Percentiles rank a stretch among this genome's conserved stretches.
Evolutionary conservation across 306 rosid species (phyloP).

Genomic region (Castanea crenata): DNA sequence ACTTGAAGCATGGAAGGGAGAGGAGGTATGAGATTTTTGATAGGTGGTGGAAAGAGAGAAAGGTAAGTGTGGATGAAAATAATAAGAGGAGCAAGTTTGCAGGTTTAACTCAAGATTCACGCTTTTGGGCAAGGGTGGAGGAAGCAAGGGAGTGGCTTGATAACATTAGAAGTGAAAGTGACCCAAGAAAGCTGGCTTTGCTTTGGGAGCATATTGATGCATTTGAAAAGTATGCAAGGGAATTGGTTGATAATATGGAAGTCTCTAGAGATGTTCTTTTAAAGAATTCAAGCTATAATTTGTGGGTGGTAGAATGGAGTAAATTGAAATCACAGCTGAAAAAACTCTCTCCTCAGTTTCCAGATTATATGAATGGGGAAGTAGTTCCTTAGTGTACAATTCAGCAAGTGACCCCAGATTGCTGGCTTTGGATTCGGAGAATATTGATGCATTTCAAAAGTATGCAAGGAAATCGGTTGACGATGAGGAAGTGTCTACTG

Average conservation of each 20-base stretch:
- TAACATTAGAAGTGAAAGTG: constrained; percentile 50
- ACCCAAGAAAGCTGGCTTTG: constrained; percentile 25
- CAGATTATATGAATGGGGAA: constrained; percentile 31
- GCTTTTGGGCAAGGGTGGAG: constrained; percentile 84
- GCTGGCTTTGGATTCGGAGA: constrained; percentile 37
- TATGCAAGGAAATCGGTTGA: constrained; percentile 51
- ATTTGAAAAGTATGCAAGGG: constrained; percentile 54
- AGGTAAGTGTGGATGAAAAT: constrained; percentile 14
- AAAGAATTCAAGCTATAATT: constrained; percentile 70
- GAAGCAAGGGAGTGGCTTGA: constrained; percentile 81
- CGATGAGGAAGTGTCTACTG: constrained; percentile 65
- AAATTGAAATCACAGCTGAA: constrained; percentile 39
- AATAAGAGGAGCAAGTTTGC: constrained; percentile 57
- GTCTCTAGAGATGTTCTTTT: constrained; percentile 76
- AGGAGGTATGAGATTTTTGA: constrained; percentile 64
- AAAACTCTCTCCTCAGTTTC: constrained; percentile 27
- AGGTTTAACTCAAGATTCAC: constrained; percentile 76
- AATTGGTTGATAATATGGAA: constrained; percentile 50
- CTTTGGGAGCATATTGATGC: constrained; percentile 47
- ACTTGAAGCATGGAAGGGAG: constrained; percentile 61
- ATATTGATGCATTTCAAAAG: constrained; percentile 35
- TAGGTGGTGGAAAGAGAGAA: constrained; percentile 64
- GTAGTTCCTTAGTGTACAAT: constrained; percentile 22
- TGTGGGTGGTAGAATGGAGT: constrained; percentile 49
- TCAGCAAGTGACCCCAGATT: constrained; percentile 28